Evolutionary conservation across 441 rosid species (phyloP).

Genomic region (Corymbia calophylla): DNA sequence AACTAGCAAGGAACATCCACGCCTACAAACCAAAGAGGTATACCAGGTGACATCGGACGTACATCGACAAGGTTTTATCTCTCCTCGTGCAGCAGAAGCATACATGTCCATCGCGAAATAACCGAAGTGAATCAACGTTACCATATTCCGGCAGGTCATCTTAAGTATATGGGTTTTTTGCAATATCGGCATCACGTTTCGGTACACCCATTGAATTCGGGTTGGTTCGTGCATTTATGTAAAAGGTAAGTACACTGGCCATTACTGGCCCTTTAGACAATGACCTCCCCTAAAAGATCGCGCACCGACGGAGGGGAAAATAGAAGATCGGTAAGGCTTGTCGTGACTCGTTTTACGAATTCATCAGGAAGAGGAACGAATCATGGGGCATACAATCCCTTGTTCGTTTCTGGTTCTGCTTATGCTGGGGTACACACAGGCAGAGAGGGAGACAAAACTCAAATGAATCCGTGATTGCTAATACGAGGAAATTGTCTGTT

Average conservation of each 20-base stretch:
- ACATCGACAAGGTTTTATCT: background rate
- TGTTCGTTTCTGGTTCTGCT: background rate
- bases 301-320: background rate
- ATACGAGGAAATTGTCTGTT: background rate
- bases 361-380: background rate
- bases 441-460: background rate
- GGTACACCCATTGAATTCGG: background rate
- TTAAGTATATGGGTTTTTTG: background rate
- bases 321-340: background rate
- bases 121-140: background rate
- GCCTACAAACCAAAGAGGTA: background rate
- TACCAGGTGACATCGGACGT: background rate
- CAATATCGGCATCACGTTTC: background rate
- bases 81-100: background rate
- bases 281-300: background rate
- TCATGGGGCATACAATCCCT: background rate
- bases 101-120: background rate
- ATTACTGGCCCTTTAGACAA: background rate
- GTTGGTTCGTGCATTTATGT: background rate
- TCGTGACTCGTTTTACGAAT: background rate
- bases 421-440: background rate
- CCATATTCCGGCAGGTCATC: background rate
- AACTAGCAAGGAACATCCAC: background rate
- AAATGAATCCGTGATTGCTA: background rate
- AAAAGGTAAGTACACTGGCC: background rate